A percentile compares a stretch with the other conserved stretches of the same genome.
These are phyloP conservation scores for Metschnikowia anglica DNA, from an alignment of 805 yeast species.

Conservation along the genomic window DNA sequence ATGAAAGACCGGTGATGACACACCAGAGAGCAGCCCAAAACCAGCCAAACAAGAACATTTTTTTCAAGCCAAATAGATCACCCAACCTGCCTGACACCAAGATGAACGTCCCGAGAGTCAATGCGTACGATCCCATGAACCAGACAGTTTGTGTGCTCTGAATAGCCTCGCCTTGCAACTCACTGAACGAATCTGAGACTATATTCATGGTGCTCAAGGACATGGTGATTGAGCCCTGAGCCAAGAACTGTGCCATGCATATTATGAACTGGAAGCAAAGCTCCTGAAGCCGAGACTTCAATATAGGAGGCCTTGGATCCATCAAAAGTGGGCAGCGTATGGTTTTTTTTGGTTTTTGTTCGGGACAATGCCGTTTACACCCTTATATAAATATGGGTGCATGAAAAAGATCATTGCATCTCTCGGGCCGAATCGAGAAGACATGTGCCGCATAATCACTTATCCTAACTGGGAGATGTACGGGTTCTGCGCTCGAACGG, in stretches of 20 bases:
- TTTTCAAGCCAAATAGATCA: constrained; percentile 65
- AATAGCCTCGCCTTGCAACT: constrained; percentile 6
- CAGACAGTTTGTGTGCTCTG: constrained; percentile 28
- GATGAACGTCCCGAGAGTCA: constrained; percentile 73
- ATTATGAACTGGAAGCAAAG: constrained; percentile 12
- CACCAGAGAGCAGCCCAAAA: constrained; percentile 57
- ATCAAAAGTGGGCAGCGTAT: not conserved
- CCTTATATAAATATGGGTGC: constrained; percentile 5
- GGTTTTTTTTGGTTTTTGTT: not conserved
- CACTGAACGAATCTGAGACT: constrained; percentile 28
- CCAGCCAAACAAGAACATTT: constrained; percentile 55
- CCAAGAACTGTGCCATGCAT: constrained; percentile 33
- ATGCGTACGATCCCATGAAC: constrained; percentile 70
- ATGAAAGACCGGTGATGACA: constrained; percentile 56
- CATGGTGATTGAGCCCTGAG: constrained; percentile 41
- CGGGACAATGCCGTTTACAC: not conserved
- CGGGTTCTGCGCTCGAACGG: constrained; percentile 6
- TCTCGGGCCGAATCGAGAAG: constrained; percentile 9
- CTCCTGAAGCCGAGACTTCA: constrained; percentile 16
- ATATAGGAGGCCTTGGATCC: constrained; percentile 15
- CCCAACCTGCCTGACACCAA: constrained; percentile 69
- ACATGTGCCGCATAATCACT: not conserved
- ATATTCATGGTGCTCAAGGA: constrained; percentile 39
- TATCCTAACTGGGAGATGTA: not conserved
- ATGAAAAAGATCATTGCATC: constrained; percentile 11